Base-by-base conservation (phyloP, 2,329 filamentous ascomycete species). In the Hymenoscyphus occultus region DNA sequence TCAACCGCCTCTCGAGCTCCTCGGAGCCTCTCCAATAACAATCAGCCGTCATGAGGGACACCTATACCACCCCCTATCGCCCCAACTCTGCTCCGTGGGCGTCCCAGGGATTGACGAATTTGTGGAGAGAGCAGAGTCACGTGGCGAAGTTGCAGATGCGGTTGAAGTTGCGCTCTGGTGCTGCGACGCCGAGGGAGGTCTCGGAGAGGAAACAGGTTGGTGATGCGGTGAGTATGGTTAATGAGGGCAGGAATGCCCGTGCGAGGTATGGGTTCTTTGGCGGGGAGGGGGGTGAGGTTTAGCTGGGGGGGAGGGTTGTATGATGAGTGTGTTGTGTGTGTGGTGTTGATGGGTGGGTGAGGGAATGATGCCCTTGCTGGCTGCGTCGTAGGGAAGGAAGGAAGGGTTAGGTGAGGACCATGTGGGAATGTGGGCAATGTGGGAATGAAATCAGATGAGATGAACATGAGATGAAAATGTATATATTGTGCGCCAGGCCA, bases 11-110 rank as follows among this genome's bases (percentile, higher is more conserved):
- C 32, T 97, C 93, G 56, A 97, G 92, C 71, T 97, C 92, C 45
- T 97, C 93, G 32, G 95, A 99, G 78, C 95, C 95, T 70, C 83
- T 99, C 61, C 94, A 97, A 91, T 98, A 95, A 86, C 84, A 88
- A 76, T 70, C 71, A 75, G 88, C 90, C 84, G 90, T 92, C 90
- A 93, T 88, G 89, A 92, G 90, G 86, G 90, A 22, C 19, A 28
- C 10, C 12, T 28, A 54, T 19, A 60, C 71, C 73, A 28, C 2
- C 28, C 2, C 28, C 28, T 3, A 28, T 28, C 28, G 28, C 28
- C 2, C 28, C 28, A 28, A 28, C 64, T 76, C 64, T 64, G 56
- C 66, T 65, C 74, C 76, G 73, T 76, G 78, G 40, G 22, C 45
- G 75, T 80, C 83, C 78, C 87, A 83, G 87, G 87, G 86, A 89